Evolutionary conservation across 139 green algal genomes (phyloP), one percentile per base, ranked within the genome.

Genomic region (Pseudopediastrum boryanum): DNA sequence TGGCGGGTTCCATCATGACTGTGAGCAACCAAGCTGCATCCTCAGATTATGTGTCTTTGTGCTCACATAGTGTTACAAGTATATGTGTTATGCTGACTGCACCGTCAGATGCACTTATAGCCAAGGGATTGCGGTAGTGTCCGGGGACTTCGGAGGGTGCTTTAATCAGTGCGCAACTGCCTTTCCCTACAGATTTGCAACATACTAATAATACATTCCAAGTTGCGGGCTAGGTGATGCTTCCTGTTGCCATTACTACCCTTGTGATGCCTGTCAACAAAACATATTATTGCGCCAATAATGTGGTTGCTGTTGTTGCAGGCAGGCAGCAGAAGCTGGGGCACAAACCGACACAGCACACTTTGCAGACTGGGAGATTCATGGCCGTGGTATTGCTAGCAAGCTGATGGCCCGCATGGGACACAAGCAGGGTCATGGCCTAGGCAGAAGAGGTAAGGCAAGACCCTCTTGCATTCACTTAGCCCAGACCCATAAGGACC

Each of bases 341-440:
- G 71, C 58, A 4, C 50, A 67, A 16, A 33, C 31, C 1, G 71
- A 78, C 4, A 78, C 54, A 25, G 56, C 54, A 13, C 48, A 38
- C 2, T 78, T 78, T 70, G 71, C 71, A 21, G 71, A 69, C 4
- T 78, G 71, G 71, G 71, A 78, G 54, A 3, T 59, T 12, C 38
- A 61, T 33, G 38, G 71, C 54, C 8, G 71, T 5, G 71, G 71
- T 29, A 78, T 78, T 23, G 71, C 71, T 29, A 69, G 52, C 54
- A 58, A 48, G 54, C 42, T 78, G n/a, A 54, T 78, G 71, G 71
- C 71, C 6, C 23, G 29, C 12, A 78, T 78, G 71, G 71, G 71
- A 1, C 69, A 58, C 4, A 68, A 29, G n/a, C 39, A n/a, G 19
- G 70, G 70, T 0, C 10, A 12, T 2, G 70, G 70, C 2, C 29